These are phyloP conservation scores for Cutaneotrichosporon mucoides DNA, from an alignment of 1,284 basidiomycete genomes.

Conservation along the genomic window DNA sequence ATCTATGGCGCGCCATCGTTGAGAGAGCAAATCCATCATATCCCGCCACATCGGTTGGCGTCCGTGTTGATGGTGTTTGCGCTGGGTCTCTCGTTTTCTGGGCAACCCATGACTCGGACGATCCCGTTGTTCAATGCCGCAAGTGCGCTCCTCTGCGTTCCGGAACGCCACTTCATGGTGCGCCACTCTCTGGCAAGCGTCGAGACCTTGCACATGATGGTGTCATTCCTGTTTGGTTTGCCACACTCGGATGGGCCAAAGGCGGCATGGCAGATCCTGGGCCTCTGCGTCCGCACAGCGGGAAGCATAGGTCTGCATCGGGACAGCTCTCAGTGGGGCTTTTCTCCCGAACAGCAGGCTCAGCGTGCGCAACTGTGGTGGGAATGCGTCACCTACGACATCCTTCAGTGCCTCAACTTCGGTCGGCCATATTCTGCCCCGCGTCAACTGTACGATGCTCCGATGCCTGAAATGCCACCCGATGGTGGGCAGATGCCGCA, in stretches of 20 bases:
- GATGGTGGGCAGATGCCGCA: slow-evolving; percentile 10
- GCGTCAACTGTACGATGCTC: slow-evolving; percentile 19
- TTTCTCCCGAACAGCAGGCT: slow-evolving; percentile 18
- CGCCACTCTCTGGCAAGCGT: slow-evolving; percentile 20
- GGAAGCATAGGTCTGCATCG: slow-evolving; percentile 21
- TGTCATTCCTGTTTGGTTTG: slow-evolving; percentile 20
- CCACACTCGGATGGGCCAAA: slow-evolving; percentile 18
- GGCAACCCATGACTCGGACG: slow-evolving; percentile 12
- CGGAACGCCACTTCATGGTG: slow-evolving; percentile 22
- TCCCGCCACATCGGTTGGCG: slow-evolving; percentile 19
- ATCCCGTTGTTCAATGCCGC: slow-evolving; percentile 18
- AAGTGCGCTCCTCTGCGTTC: slow-evolving; percentile 15
- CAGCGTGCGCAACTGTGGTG: slow-evolving; percentile 20
- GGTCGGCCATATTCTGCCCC: slow-evolving; percentile 27
- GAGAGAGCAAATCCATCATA: slow-evolving; percentile 16
- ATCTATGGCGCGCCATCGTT: slow-evolving; percentile 16
- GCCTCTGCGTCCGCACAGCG: slow-evolving; percentile 18
- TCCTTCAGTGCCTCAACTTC: slow-evolving; percentile 29
- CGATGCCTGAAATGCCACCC: slow-evolving; percentile 12
- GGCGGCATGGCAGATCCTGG: slow-evolving; percentile 24
- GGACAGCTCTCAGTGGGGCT: slow-evolving; percentile 24
- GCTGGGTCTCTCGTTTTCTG: slow-evolving; percentile 10
- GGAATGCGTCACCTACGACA: slow-evolving; percentile 23
- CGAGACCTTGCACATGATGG: slow-evolving; percentile 27
- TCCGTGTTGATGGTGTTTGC: slow-evolving; percentile 20